Conservation (phyloP, 192 early-diverging fungal species). For the Umbelopsis vinacea region DNA sequence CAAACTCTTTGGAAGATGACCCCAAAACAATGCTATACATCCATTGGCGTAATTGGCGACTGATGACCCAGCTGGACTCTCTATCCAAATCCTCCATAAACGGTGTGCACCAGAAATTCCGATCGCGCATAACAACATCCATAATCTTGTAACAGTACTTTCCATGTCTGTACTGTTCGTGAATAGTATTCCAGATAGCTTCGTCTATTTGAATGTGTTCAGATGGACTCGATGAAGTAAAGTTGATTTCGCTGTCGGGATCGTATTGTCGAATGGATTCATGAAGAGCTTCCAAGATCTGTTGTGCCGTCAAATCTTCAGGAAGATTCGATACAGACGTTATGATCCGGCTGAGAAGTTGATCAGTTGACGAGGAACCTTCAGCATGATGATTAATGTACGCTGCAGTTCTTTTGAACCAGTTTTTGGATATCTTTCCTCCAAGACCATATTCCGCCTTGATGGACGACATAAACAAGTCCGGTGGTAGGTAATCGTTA, state of each 20-base stretch:
- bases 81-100: conserved; percentile 52
- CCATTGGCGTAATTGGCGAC: conserved; percentile 45
- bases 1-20: neutral
- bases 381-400: conserved; percentile 13
- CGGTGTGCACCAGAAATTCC: conserved; percentile 50
- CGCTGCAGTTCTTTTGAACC: conserved; percentile 27
- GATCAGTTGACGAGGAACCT: neutral
- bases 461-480: conserved; percentile 25
- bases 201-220: neutral
- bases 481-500: conserved; percentile 51
- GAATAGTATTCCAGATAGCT: neutral
- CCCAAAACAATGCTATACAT: conserved; percentile 42
- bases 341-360: conserved; percentile 4
- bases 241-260: conserved; percentile 14
- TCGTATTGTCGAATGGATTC: conserved; percentile 33
- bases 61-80: conserved; percentile 44
- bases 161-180: conserved; percentile 32
- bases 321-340: conserved; percentile 21
- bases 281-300: conserved; percentile 22
- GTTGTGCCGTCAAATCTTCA: conserved; percentile 3
- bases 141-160: conserved; percentile 47
- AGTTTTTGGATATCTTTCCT: conserved; percentile 17
- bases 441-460: neutral
- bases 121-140: conserved; percentile 40
- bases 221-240: neutral